Evolutionary conservation across 768 basidiomycete species (phyloP), one percentile per base, ranked within the genome.

Genomic region (Saitozyma podzolica): DNA sequence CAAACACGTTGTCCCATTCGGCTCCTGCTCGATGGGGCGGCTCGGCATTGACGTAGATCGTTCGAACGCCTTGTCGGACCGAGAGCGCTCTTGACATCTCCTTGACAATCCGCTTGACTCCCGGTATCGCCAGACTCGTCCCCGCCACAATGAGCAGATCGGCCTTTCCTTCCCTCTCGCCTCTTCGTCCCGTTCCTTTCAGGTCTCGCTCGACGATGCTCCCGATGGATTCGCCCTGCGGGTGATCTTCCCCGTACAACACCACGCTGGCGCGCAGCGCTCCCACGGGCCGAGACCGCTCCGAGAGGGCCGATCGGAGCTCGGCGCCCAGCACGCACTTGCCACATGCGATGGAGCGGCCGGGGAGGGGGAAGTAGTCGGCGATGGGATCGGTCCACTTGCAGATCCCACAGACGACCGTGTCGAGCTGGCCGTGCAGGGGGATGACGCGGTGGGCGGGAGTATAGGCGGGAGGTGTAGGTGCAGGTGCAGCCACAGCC

Each of bases 1-100:
- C 92, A 68, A 96, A 94, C 3, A 94, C 88, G 8, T 87, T 89
- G 64, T 90, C 89, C 91, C 91, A 94, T 65, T 92, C 91, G 58
- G 88, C 83, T 8, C 87, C 87, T 45, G 69, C 69, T 4, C 29
- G 29, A 29, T 29, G 29, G 29, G 91, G 91, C 9, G 87, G 86
- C 64, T 94, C 91, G 45, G 89, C 80, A 78, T 95, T 95, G 60
- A 95, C 83, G 78, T 90, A 92, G 16, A 94, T 83, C 5, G 88
- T 85, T 75, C 52, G 41, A 14, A 54, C 29, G n/a, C 59, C 59
- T 45, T 20, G 41, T 54, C 29, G 29, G 29, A 47, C 45, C 45
- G 2, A 17, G 3, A 17, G 45, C 2, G 45, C 45, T 11, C 13
- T 47, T 47, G 45, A 47, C 57, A 82, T 75, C 68, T 94, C 91